Evolutionary conservation across 306 rosid genomes (phyloP), one percentile per base, ranked within the genome.

Genomic region (Trifolium repens): DNA sequence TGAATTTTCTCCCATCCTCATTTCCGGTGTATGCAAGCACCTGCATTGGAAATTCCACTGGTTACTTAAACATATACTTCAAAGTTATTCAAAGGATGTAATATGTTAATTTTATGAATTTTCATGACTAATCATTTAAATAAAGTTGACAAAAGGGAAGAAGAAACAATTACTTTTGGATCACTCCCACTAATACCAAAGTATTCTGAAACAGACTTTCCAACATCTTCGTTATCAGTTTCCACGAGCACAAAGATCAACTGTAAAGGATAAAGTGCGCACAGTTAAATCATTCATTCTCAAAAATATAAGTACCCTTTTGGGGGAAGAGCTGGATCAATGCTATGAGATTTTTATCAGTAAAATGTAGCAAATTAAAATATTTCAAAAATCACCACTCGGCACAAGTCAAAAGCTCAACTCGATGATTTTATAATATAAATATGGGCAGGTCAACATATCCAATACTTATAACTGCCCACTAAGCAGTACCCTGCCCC

Each of bases 141-240:
- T 53, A 30, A 69, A 44, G 47, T 24, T 42, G 32, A 24, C 0
- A 55, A 40, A 64, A 52, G 64, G 63, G 61, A 54, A 54, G 72
- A 54, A 72, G 78, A 85, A 79, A 82, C 14, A 32, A 61, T 67
- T 87, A 90, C 99, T 83, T 85, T 66, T 73, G 98, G 96, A 83
- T 46, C 92, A 86, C 83, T 83, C 50, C 98, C 88, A 44, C 81
- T 84, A 76, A 96, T 53, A 78, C 99, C 99, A 80, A 96, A 96
- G 86, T 96, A 90, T 9, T 90, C 98, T 77, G 98, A 83, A 76
- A 90, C 97, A 60, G 97, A 93, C 88, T 83, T 90, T 77, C 99
- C 98, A 66, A 85, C 87, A 74, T 92, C 99, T 85, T 96, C 98
- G 19, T 89, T 85, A 87, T 96, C 98, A 79, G 79, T 79, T 79